phyloP scores from a whole-genome alignment of 139 green algal genomes.

The Pseudopediastrum boryanum region DNA sequence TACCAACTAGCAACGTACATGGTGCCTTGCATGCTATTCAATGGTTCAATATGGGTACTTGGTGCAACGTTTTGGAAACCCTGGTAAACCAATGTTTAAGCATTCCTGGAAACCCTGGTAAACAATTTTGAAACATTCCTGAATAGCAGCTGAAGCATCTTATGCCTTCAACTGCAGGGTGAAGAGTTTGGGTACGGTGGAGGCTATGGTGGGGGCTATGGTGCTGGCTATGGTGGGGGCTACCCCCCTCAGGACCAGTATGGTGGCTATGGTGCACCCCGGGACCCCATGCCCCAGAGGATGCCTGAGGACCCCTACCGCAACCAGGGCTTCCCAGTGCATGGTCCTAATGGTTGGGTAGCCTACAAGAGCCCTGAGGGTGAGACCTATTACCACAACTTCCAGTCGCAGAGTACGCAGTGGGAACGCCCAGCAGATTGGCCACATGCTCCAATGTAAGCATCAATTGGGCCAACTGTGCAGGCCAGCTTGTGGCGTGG shows the following conservation, averaged over 20 bases:
- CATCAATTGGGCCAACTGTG: too few relatives aligned
- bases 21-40: too few relatives aligned
- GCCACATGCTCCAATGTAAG: slow-evolving; percentile 33
- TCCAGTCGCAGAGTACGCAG: too few relatives aligned
- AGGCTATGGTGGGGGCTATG: slow-evolving; percentile 30
- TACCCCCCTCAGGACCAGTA: slow-evolving; percentile 18
- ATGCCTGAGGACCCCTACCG: slow-evolving; percentile 61
- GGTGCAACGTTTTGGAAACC: too few relatives aligned
- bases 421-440: slow-evolving; percentile 64
- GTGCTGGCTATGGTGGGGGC: slow-evolving; percentile 15
- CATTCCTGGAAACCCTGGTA: too few relatives aligned
- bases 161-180: slow-evolving; percentile 2
- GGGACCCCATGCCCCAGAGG: neutral
- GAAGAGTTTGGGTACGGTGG: slow-evolving; percentile 36
- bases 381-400: slow-evolving; percentile 81
- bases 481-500: too few relatives aligned
- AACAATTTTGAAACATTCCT: too few relatives aligned
- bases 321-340: slow-evolving; percentile 58
- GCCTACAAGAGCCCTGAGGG: slow-evolving; percentile 65
- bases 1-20: too few relatives aligned
- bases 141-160: too few relatives aligned
- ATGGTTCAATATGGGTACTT: too few relatives aligned
- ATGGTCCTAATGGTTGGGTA: slow-evolving; percentile 76
- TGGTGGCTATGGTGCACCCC: slow-evolving; percentile 25
- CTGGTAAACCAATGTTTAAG: too few relatives aligned